These are phyloP conservation scores for Aristolochia fimbriata DNA, from an alignment of 164 flowering plant species.

Conservation along the genomic window DNA sequence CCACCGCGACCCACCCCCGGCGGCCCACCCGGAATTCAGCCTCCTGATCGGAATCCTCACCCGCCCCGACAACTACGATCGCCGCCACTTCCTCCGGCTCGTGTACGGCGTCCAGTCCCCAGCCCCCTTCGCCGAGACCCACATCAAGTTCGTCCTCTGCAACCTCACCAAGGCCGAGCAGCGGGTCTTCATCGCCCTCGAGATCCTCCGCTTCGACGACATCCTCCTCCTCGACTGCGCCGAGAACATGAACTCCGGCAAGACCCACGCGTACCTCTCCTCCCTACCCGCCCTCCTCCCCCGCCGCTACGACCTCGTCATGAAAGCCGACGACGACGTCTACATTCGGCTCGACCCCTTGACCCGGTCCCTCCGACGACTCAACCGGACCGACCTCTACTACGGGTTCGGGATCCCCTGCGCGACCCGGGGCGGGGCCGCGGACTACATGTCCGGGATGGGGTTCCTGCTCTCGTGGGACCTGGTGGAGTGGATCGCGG, in stretches of 20 bases:
- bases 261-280: conserved; percentile 60
- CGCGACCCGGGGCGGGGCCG: conserved; percentile 34
- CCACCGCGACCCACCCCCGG: conserved; percentile 1
- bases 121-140: conserved; percentile 26
- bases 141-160: conserved; percentile 51
- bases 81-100: conserved; percentile 54
- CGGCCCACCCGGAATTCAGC: conserved; percentile 19
- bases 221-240: conserved; percentile 52
- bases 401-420: conserved; percentile 63
- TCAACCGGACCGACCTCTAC: conserved; percentile 41
- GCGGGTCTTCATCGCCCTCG: conserved; percentile 30
- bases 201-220: conserved; percentile 48
- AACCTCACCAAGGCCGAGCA: conserved; percentile 54
- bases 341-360: conserved; percentile 29
- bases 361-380: conserved; percentile 23
- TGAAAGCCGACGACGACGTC: conserved; percentile 62
- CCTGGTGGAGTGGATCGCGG: conserved; percentile 41
- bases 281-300: conserved; percentile 27
- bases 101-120: conserved; percentile 45
- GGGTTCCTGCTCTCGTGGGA: conserved; percentile 61
- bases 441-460: conserved; percentile 69
- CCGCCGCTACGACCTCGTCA: conserved; percentile 36
- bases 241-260: conserved; percentile 62
- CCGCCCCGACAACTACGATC: conserved; percentile 37
- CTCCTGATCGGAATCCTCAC: conserved; percentile 52